Evolutionary conservation across 2,329 filamentous ascomycete genomes (phyloP), one percentile per base, ranked within the genome.

Genomic region (Phialophora tarda): DNA sequence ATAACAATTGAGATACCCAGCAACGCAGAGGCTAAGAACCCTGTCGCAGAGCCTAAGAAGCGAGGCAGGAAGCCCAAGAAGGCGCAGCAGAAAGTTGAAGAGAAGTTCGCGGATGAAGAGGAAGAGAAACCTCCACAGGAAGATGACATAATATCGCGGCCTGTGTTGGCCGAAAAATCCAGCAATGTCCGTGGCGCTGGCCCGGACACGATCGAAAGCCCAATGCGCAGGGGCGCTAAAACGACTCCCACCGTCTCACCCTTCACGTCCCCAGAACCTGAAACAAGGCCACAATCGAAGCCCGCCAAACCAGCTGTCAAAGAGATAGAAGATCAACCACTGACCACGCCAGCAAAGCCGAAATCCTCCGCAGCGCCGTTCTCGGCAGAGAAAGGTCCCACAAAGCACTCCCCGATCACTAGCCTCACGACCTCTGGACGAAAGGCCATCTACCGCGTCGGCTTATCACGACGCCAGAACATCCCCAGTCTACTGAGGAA

Each of bases 401-500:
- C 64, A 7, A 68, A 70, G 47, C 70, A 73, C 59, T 73, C 71
- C 5, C 71, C 72, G 24, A 71, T 73, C 62, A 72, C 41, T 53
- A 69, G 11, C 59, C 51, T 64, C 10, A 61, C 62, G 21, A 21
- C 4, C 28, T 60, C 48, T 21, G 64, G 61, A 10, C 57, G 60
- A 48, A 70, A 70, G 50, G 51, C 41, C 32, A 65, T 64, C 17
- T 71, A 69, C 57, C 70, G 72, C 30, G 56, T 74, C 12, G 72
- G 72, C 48, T 63, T 74, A 30, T 73, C 71, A 8, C 66, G 67
- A 24, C 62, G 71, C 23, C 66, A 69, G 51, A 66, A 68, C 34
- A 74, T 74, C 28, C 72, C 72, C 4, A 68, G 68, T 24, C 68
- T 74, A 17, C 60, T 74, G 32, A 67, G 71, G 48, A 71, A 69